Evolutionary conservation across 495 filamentous ascomycete species (phyloP), one percentile per base, ranked within the genome.

Genomic region (Parathielavia hyrcaniae): DNA sequence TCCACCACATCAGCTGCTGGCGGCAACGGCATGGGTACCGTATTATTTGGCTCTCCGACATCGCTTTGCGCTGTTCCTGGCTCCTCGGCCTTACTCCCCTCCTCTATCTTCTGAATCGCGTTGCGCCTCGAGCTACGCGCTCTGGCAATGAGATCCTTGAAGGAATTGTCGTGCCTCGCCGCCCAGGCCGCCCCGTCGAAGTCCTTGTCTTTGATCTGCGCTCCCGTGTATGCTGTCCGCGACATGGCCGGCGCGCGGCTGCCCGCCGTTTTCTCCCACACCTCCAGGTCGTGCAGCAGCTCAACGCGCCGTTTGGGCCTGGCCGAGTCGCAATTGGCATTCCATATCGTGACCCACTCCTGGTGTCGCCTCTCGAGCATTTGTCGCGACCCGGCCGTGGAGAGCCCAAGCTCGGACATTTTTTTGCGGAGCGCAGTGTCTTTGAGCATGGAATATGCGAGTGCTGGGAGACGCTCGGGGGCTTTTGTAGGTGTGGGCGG

Each of bases 271-370:
- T 80, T 75, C 64, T 98, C 93, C 91, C 93, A 97, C 2, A 79
- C 64, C 23, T 91, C 86, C 17, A 98, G 66, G 55, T 96, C 92
- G 7, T 79, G 79, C 32, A 93, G 67, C 8, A 98, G 65, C 48
- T 92, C 85, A 4, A 74, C 68, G 61, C 88, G 89, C 6, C 77
- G 72, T 64, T 86, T 86, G 1, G 89, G 90, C 5, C 70, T 73
- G 53, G 78, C 81, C 3, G 90, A 86, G 69, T 99, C 93, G 70
- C 89, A 92, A 62, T 97, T 97, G 14, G 95, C 89, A 68, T 99
- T 99, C 86, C 89, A 97, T 26, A 97, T 67, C 44, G 91, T 97
- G 62, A 92, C 77, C 91, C 91, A 99, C 73, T 99, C 93, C 1
- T 81, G 88, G 62, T 97, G 91, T 57, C 93, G 81, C 62, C 79